Evolutionary conservation across 2,329 filamentous ascomycete genomes (phyloP).

Genomic region (Sclerotinia trifoliorum): DNA sequence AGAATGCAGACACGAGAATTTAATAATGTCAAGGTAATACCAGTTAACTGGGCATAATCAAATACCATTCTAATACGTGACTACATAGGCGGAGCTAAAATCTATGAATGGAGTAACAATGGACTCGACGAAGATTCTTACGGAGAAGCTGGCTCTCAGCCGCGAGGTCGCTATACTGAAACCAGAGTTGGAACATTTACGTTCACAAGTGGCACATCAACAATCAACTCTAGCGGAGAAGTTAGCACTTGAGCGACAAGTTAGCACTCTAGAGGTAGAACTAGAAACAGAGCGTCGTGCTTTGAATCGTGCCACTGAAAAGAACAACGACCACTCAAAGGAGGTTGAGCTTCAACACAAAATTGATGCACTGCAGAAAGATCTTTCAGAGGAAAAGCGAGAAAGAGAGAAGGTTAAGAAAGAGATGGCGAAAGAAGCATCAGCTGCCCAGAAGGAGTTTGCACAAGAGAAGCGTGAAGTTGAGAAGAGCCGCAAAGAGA

Average conservation of each 20-base stretch:
- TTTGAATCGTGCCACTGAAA: conserved; percentile 54
- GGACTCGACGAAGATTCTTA: conserved; percentile 68
- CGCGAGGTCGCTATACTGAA: conserved; percentile 58
- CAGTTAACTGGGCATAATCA: background rate
- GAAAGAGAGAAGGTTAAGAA: conserved; percentile 34
- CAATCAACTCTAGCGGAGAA: conserved; percentile 75
- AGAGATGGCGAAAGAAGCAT: conserved; percentile 42
- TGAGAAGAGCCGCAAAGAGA: conserved; percentile 29
- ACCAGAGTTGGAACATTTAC: conserved; percentile 62
- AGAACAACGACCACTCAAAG: conserved; percentile 45
- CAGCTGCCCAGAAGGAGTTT: conserved; percentile 42
- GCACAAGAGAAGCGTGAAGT: conserved; percentile 38
- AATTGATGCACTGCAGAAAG: conserved; percentile 42
- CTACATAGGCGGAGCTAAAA: conserved; percentile 65
- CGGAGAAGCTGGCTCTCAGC: conserved; percentile 61
- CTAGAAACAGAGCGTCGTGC: conserved; percentile 79
- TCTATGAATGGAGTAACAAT: conserved; percentile 65
- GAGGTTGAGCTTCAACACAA: conserved; percentile 44
- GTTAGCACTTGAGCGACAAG: conserved; percentile 72
- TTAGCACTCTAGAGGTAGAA: conserved; percentile 75
- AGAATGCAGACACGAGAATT: conserved; percentile 53
- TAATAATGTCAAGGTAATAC: conserved; percentile 53
- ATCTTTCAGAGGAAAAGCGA: conserved; percentile 40
- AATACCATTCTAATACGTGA: conserved; percentile 9
- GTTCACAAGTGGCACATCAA: conserved; percentile 57